phyloP scores from a whole-genome alignment of 768 basidiomycete species.

The Suillus bovinus region DNA sequence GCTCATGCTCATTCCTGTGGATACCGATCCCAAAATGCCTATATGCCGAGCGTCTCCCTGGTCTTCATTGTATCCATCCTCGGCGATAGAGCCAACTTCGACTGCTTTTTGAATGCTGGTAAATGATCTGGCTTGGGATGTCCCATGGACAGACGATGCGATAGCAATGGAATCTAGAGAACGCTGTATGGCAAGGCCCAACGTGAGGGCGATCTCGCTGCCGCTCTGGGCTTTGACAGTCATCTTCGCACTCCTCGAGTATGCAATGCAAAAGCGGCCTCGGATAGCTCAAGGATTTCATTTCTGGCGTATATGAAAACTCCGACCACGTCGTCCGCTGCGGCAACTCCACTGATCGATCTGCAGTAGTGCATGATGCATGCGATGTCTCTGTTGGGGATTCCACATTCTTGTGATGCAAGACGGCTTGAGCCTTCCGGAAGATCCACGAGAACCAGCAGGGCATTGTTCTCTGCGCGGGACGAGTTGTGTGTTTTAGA shows the following conservation, averaged over 20 bases:
- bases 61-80: constrained; percentile 7
- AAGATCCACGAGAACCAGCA: background rate
- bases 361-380: background rate
- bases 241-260: constrained; percentile 32
- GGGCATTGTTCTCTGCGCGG: background rate
- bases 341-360: background rate
- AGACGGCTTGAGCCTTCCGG: background rate
- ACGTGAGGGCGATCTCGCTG: constrained; percentile 14
- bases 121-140: background rate
- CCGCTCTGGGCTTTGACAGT: constrained; percentile 22
- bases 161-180: constrained; percentile 15
- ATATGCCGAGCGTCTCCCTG: constrained; percentile 13
- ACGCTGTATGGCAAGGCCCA: constrained; percentile 16
- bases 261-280: constrained; percentile 26
- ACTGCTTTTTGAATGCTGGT: background rate
- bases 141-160: constrained; percentile 1
- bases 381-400: background rate
- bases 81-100: constrained; percentile 1
- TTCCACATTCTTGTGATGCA: background rate
- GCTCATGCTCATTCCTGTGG: constrained; percentile 18
- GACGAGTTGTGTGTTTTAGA: background rate
- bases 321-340: constrained; percentile 33
- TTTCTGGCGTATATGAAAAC: constrained; percentile 22
- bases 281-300: constrained; percentile 18
- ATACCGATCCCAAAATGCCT: constrained; percentile 8